A percentile compares a stretch with the other conserved stretches of the same genome.
These are phyloP conservation scores for Acanthamoeba sp. DNA, from an alignment of 208 protist species.

Conservation along the genomic window DNA sequence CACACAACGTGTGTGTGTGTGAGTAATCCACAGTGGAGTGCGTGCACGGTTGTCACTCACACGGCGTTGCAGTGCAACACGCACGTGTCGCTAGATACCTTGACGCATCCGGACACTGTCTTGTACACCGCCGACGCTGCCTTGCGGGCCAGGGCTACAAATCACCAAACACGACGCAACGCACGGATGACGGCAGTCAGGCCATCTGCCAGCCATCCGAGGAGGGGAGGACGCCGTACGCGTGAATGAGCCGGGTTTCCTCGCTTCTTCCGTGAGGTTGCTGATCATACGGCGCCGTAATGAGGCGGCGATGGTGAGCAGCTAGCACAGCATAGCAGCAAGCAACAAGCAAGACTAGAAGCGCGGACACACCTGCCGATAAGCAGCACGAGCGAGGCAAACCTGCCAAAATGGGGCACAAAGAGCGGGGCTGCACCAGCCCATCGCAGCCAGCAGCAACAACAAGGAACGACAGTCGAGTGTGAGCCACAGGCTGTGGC, in stretches of 20 bases:
- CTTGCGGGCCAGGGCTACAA: neutral
- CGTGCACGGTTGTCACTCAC: too few species aligned
- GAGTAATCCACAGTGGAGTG: too few species aligned
- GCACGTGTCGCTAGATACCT: neutral
- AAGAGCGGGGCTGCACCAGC: neutral
- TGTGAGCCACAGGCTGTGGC: too few species aligned
- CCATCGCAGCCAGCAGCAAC: neutral
- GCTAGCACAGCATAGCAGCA: too few species aligned
- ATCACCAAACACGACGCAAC: neutral
- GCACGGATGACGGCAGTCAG: too few species aligned
- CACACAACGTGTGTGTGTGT: too few species aligned
- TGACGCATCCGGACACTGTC: neutral
- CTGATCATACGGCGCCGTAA: too few species aligned
- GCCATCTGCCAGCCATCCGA: too few species aligned
- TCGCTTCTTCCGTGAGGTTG: neutral
- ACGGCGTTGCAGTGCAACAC: too few species aligned
- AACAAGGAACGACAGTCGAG: neutral
- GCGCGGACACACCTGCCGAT: neutral
- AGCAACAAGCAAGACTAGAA: too few species aligned
- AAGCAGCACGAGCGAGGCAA: neutral
- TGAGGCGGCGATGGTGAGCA: too few species aligned
- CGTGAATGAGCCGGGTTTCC: constrained; percentile 2
- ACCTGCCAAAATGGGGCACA: neutral
- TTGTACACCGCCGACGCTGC: neutral
- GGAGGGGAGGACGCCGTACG: neutral